Evolutionary conservation across 2,329 filamentous ascomycete species (phyloP).

Genomic region (Mollisia scopiformis): DNA sequence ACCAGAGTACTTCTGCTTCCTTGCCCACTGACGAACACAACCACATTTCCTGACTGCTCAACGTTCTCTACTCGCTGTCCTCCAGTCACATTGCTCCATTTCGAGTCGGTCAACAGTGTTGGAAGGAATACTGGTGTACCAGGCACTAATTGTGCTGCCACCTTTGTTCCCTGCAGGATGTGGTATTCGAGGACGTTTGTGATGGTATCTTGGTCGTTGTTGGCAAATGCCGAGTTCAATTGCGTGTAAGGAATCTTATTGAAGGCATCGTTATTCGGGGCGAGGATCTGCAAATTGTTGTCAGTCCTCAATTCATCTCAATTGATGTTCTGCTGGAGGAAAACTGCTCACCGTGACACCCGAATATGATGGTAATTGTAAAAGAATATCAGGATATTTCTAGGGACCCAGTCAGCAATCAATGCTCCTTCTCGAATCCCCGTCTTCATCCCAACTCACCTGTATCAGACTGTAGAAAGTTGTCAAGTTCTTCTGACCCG

Average conservation of each 20-base stretch:
- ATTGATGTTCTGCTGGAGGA: background rate
- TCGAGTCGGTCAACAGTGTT: conserved; percentile 46
- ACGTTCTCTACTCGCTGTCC: conserved; percentile 50
- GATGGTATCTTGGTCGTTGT: conserved; percentile 41
- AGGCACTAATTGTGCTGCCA: conserved; percentile 33
- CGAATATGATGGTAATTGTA: conserved; percentile 46
- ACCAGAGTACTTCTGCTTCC: conserved; percentile 47
- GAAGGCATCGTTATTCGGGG: conserved; percentile 41
- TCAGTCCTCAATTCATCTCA: background rate
- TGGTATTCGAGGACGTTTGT: conserved; percentile 42
- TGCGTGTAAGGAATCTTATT: conserved; percentile 39
- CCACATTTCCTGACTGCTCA: conserved; percentile 45
- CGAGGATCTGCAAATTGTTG: conserved; percentile 38
- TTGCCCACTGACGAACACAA: conserved; percentile 44
- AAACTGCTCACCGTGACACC: conserved; percentile 47
- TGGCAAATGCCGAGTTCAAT: conserved; percentile 32
- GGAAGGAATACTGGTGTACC: conserved; percentile 44
- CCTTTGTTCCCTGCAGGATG: conserved; percentile 36
- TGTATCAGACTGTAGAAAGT: conserved; percentile 49
- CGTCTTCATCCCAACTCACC: conserved; percentile 32
- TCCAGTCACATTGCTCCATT: conserved; percentile 51
- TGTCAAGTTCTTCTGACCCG: conserved; percentile 44
- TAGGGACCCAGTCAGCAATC: conserved; percentile 26
- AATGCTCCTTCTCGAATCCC: background rate
- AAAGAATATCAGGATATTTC: conserved; percentile 50